phyloP scores from a whole-genome alignment of 2,329 filamentous ascomycete genomes.

The Drechslerella stenobrocha region DNA sequence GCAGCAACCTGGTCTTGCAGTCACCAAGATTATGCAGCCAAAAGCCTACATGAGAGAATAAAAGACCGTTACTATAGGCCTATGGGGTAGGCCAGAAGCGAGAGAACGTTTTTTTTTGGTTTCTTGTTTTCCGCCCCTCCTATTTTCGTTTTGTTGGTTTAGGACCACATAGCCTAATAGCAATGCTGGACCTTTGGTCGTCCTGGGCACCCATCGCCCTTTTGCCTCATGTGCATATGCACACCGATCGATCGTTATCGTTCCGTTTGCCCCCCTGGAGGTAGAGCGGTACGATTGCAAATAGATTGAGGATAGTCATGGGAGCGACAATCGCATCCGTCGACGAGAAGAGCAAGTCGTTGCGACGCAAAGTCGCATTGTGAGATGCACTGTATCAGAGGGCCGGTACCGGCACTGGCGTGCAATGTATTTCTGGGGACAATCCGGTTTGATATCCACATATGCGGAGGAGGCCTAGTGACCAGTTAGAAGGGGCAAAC shows the following conservation, averaged over 20 bases:
- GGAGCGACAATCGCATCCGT: no score
- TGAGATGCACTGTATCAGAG: no score
- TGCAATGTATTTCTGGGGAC: conserved; percentile 14
- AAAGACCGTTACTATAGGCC: conserved; percentile 31
- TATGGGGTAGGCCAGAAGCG: conserved; percentile 8
- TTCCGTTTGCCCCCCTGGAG: no score
- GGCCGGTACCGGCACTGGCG: conserved; percentile 5
- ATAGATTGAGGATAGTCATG: no score
- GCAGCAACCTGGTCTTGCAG: conserved; percentile 45
- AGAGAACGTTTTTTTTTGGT: conserved; percentile 24
- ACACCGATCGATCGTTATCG: conserved; percentile 11
- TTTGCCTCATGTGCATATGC: conserved; percentile 1
- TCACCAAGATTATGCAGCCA: conserved; percentile 43
- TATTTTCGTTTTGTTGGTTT: no score
- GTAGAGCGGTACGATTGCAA: no score
- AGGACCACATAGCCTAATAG: neutral
- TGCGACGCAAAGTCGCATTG: no score
- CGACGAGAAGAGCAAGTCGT: conserved; percentile 34
- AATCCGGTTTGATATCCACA: neutral
- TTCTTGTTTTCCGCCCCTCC: no score
- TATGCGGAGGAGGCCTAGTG: no score
- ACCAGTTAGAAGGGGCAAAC: no score
- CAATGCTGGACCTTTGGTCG: conserved; percentile 16
- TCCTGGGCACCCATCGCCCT: neutral
- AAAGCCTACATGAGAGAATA: conserved; percentile 6